phyloP scores from a whole-genome alignment of 2,329 filamentous ascomycete genomes.

The Aspergillus ochraceus region DNA sequence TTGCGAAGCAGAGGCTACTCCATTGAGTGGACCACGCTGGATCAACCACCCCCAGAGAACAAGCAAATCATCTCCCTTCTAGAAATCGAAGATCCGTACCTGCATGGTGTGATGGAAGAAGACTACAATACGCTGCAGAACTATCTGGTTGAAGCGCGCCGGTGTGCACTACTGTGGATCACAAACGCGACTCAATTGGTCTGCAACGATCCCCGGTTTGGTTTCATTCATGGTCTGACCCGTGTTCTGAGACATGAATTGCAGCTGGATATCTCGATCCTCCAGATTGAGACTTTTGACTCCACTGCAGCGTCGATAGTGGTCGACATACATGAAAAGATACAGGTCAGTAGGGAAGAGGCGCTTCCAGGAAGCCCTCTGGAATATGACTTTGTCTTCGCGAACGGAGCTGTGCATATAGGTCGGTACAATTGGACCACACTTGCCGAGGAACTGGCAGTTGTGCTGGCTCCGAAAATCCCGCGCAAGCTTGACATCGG shows the following conservation, averaged over 20 bases:
- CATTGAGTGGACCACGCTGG: background rate
- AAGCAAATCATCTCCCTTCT: slow-evolving; percentile 8
- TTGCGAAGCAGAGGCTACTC: background rate
- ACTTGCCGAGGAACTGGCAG: background rate
- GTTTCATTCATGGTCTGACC: slow-evolving; percentile 5
- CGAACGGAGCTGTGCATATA: slow-evolving; percentile 4
- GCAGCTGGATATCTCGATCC: background rate
- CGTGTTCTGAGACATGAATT: slow-evolving; percentile 9
- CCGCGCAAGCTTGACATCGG: background rate
- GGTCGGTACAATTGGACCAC: slow-evolving; percentile 9
- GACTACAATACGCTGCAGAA: background rate
- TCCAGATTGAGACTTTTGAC: slow-evolving; percentile 12
- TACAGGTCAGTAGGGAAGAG: background rate
- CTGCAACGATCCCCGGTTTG: slow-evolving; percentile 9
- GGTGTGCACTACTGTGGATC: background rate
- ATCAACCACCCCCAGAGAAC: background rate
- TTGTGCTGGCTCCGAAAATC: background rate
- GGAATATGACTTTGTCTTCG: slow-evolving; percentile 12
- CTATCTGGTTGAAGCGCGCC: background rate
- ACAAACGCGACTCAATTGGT: slow-evolving; percentile 5
- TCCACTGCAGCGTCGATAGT: background rate
- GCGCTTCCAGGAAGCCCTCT: background rate
- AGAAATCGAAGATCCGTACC: slow-evolving; percentile 8
- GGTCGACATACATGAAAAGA: background rate
- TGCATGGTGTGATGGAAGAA: background rate